phyloP scores from a whole-genome alignment of 768 basidiomycete genomes.

The Xanthoconium stramineum region DNA sequence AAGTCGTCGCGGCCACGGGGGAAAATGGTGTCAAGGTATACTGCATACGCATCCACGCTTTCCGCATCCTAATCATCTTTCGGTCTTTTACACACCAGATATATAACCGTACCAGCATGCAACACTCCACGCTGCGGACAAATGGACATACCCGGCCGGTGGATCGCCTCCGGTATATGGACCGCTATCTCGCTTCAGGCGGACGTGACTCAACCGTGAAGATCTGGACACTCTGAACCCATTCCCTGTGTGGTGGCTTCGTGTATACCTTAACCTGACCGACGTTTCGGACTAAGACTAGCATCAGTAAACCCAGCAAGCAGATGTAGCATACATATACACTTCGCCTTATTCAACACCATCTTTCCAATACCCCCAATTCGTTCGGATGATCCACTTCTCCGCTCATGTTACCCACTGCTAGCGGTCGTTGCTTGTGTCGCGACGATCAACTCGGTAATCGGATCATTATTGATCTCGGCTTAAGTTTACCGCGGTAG shows the following conservation, averaged over 20 bases:
- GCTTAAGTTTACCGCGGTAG: not conserved
- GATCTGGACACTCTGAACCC: slow-evolving; percentile 82
- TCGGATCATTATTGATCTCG: not conserved
- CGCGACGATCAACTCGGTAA: too few species aligned
- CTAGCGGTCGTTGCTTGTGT: not conserved
- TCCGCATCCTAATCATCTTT: not conserved
- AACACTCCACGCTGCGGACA: slow-evolving; percentile 76
- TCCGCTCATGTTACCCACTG: not conserved
- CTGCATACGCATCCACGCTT: not conserved
- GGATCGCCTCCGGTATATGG: slow-evolving; percentile 91
- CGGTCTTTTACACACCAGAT: slow-evolving; percentile 45
- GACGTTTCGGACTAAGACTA: slow-evolving; percentile 16
- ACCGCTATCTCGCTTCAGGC: slow-evolving; percentile 89
- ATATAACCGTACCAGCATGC: slow-evolving; percentile 92
- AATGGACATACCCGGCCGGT: slow-evolving; percentile 94
- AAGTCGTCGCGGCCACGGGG: slow-evolving; percentile 87
- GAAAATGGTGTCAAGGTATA: slow-evolving; percentile 90
- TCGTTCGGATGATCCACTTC: not conserved
- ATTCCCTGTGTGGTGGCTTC: slow-evolving; percentile 1
- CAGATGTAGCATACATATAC: slow-evolving; percentile 28
- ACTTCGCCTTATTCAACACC: slow-evolving; percentile 8
- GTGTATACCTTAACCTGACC: slow-evolving; percentile 14
- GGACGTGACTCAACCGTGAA: slow-evolving; percentile 84
- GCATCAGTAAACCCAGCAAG: slow-evolving; percentile 20
- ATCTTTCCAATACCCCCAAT: not conserved